Percentiles rank a stretch among this genome's conserved stretches.
Evolutionary conservation across 176 grass and related monocot species (phyloP).

Genomic region (Bolboschoenus planiculmis): DNA sequence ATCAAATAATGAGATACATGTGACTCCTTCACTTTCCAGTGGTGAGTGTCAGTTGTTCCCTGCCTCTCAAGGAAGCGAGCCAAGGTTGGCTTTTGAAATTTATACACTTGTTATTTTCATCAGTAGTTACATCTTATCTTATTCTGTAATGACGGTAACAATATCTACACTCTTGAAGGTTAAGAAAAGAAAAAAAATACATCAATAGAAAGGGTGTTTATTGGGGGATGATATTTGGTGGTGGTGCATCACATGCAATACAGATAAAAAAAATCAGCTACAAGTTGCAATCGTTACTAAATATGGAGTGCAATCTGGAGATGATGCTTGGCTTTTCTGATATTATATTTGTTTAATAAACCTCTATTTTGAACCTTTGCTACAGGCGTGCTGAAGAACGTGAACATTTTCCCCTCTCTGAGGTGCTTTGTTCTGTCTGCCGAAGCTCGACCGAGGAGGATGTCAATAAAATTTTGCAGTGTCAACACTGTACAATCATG

Average conservation of each 20-base stretch:
- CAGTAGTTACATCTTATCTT: conserved; percentile 12
- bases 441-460: conserved; percentile 61
- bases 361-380: conserved; percentile 25
- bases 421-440: conserved; percentile 84
- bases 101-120: conserved; percentile 7
- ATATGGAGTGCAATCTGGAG: not conserved
- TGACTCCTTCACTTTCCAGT: not conserved
- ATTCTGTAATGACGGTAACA: not conserved
- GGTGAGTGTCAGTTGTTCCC: not conserved
- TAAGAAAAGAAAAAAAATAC: not conserved
- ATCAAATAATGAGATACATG: conserved; percentile 3
- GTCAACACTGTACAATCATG: conserved; percentile 71
- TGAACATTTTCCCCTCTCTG: conserved; percentile 26
- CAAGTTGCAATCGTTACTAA: not conserved
- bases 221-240: not conserved
- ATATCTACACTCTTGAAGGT: not conserved
- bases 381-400: conserved; percentile 35
- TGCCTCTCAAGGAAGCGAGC: conserved; percentile 16
- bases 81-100: conserved; percentile 22
- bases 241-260: not conserved
- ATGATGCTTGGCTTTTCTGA: not conserved
- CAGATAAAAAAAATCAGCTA: not conserved
- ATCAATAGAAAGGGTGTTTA: not conserved
- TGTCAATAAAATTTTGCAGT: conserved; percentile 65
- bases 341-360: conserved; percentile 3